These are phyloP conservation scores for Coemansia sp. DNA, from an alignment of 192 early-diverging fungal genomes.

Conservation along the genomic window DNA sequence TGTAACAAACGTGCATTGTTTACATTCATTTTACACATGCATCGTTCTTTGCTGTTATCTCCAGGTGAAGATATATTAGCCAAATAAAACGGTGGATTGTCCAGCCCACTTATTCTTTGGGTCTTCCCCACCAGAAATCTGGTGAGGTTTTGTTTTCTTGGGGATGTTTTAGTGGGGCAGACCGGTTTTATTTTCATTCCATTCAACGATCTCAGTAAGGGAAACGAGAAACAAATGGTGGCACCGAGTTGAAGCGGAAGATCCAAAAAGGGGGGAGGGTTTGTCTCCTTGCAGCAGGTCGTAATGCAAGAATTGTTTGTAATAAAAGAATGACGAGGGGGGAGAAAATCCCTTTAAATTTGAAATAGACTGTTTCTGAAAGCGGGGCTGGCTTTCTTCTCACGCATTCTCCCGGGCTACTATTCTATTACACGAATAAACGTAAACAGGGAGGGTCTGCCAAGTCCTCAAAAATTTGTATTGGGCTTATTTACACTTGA, in stretches of 20 bases:
- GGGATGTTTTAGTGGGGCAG: no score
- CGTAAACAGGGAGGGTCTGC: not conserved
- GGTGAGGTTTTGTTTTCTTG: no score
- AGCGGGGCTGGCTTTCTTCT: slow-evolving; percentile 6
- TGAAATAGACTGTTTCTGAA: slow-evolving; percentile 7
- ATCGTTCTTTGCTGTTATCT: no score
- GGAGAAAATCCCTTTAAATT: not conserved
- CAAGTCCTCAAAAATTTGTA: not conserved
- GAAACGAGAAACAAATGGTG: no score
- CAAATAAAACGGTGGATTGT: no score
- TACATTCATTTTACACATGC: not conserved
- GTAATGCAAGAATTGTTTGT: slow-evolving; percentile 6
- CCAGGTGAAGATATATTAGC: no score
- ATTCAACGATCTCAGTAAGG: no score
- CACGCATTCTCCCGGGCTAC: slow-evolving; percentile 10
- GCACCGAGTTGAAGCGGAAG: not conserved
- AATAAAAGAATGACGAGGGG: not conserved
- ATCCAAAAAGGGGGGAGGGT: not conserved
- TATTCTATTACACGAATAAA: slow-evolving; percentile 2
- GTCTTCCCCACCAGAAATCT: not conserved
- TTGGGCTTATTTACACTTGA: not conserved
- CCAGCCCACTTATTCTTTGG: not conserved
- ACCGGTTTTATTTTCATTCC: no score
- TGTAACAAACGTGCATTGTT: slow-evolving; percentile 6
- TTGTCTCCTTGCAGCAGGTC: not conserved